Conservation (phyloP, 2,329 filamentous ascomycete genomes). For the Uncinocarpus reesii region DNA sequence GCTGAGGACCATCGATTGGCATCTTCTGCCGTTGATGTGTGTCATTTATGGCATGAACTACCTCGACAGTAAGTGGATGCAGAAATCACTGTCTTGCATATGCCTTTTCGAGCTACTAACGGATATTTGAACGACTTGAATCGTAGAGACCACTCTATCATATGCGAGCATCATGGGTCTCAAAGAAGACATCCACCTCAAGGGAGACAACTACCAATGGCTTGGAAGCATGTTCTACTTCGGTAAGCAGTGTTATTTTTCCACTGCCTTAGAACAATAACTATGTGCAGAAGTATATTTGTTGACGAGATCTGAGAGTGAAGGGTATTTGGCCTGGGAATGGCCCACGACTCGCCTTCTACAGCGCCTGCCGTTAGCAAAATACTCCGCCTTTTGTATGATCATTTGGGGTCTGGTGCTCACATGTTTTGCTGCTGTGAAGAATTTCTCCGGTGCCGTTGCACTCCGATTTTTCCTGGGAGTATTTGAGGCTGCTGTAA, state of each 20-base stretch:
- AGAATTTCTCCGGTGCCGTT: conserved; percentile 51
- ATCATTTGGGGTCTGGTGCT: conserved; percentile 45
- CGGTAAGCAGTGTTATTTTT: conserved; percentile 28
- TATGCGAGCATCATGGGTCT: conserved; percentile 49
- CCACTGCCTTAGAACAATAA: conserved; percentile 25
- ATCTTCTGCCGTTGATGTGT: conserved; percentile 51
- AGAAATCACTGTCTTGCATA: conserved; percentile 1
- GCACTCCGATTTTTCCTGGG: conserved; percentile 59
- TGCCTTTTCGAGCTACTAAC: conserved; percentile 35
- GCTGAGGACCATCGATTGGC: conserved; percentile 52
- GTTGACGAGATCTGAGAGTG: neutral
- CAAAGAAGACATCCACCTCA: conserved; percentile 41
- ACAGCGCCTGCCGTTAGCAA: conserved; percentile 54
- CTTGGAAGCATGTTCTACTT: conserved; percentile 44
- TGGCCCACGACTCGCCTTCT: conserved; percentile 57
- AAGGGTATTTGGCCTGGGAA: conserved; percentile 48
- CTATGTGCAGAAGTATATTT: neutral
- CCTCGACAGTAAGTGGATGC: conserved; percentile 37
- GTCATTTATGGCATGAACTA: conserved; percentile 50
- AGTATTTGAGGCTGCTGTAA: conserved; percentile 57
- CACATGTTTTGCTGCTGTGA: conserved; percentile 52
- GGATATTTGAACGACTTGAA: conserved; percentile 12
- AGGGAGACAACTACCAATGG: conserved; percentile 45
- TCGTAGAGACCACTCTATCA: conserved; percentile 19
- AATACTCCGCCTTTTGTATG: conserved; percentile 55